Evolutionary conservation across 208 protist genomes (phyloP), one percentile per base, ranked within the genome.

Genomic region (Acanthamoeba lugdunensis): DNA sequence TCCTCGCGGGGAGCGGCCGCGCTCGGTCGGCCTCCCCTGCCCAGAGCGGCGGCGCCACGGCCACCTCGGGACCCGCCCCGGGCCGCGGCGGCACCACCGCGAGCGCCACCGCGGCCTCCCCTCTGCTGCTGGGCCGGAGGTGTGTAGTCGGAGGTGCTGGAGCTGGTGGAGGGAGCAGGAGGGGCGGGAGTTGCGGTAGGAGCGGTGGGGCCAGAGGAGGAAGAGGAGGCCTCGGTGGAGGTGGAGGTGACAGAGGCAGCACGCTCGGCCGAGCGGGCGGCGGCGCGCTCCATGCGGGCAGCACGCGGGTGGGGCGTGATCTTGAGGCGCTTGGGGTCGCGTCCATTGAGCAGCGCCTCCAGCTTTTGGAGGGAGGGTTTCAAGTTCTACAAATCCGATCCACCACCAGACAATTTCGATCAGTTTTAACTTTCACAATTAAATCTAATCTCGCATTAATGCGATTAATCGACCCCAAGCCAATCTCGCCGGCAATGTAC

Each of bases 301-400:
- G 14, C 77, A 21, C 77, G 77, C 6, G 77, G 77, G 25, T 85
- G 77, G 18, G 77, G 77, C 14, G 13, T 85, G 23, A 85, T 85
- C 11, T 58, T 52, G 77, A 85, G 9, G 33, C 77, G 77, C 23
- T 85, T 85, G 45, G 77, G 77, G n/a, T 85, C 50, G 67, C 69
- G 67, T 18, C 89, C 89, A 81, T 41, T 7, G n/a, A 93, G 69
- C 89, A 93, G 89, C 4, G 45, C 52, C 48, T 93, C 89, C 28
- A 93, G 16, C 54, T 93, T 93, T 58, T 93, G 89, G 28, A 93
- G 67, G 14, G 89, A 93, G 16, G 89, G 89, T 21, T 75, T 75
- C 71, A 93, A 82, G 16, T 67, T 58, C 89, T 93, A n/a, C 28
- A 87, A 41, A 37, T 87, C 23, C 56, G 3, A 18, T 21, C 45